These are phyloP conservation scores for Xylogone sp. DNA, from an alignment of 2,329 filamentous ascomycete species.

Conservation along the genomic window DNA sequence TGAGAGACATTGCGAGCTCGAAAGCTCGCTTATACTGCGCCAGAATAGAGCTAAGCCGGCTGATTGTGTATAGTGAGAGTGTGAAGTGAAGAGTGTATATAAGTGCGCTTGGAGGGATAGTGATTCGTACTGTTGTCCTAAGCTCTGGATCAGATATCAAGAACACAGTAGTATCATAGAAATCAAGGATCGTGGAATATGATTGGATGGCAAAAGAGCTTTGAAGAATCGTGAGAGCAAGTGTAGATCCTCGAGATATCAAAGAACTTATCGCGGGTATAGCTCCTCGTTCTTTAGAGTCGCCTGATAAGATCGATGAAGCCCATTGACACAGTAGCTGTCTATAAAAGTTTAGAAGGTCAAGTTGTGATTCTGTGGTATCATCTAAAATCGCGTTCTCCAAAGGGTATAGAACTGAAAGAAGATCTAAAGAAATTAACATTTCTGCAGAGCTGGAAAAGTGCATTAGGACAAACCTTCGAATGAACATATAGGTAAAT, in stretches of 20 bases:
- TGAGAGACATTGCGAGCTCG: constrained; percentile 54
- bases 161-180: constrained; percentile 60
- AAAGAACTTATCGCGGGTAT: constrained; percentile 35
- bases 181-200: constrained; percentile 60
- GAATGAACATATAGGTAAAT: constrained; percentile 51
- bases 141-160: constrained; percentile 50
- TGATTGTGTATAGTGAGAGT: constrained; percentile 57
- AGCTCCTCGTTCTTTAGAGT: constrained; percentile 13
- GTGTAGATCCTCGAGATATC: constrained; percentile 46
- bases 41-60: constrained; percentile 66
- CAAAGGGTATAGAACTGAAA: constrained; percentile 44
- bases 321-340: constrained; percentile 60
- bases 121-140: constrained; percentile 56
- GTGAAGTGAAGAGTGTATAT: constrained; percentile 71
- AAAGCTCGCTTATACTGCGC: constrained; percentile 72
- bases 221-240: constrained; percentile 59
- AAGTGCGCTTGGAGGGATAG: constrained; percentile 62
- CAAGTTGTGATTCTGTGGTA: constrained; percentile 47
- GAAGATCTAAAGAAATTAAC: constrained; percentile 41
- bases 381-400: constrained; percentile 49
- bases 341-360: constrained; percentile 65
- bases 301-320: constrained; percentile 37
- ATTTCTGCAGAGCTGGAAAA: not conserved
- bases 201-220: constrained; percentile 38
- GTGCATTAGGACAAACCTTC: constrained; percentile 37